Conservation (phyloP, 306 rosid genomes). For the Abrus precatorius region DNA sequence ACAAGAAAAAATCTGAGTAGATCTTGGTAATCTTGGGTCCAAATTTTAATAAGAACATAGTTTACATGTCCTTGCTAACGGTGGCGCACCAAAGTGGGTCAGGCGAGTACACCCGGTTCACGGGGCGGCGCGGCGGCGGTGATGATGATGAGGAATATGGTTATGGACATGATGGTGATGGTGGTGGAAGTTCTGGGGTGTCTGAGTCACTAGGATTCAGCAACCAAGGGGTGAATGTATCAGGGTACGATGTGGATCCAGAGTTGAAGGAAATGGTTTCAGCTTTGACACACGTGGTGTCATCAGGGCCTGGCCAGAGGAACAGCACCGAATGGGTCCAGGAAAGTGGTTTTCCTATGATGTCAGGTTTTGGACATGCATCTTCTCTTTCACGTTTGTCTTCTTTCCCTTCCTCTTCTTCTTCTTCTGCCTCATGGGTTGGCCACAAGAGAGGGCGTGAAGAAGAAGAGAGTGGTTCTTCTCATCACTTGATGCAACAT, state of each 20-base stretch:
- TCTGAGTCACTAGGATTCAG: not conserved
- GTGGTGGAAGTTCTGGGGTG: not conserved
- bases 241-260: conserved; percentile 46
- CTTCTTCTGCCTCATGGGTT: conserved; percentile 46
- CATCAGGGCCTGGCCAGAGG: conserved; percentile 66
- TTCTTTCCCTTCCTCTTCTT: conserved; percentile 36
- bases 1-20: not conserved
- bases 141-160: not conserved
- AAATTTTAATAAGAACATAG: not conserved
- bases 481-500: conserved; percentile 41
- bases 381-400: conserved; percentile 52
- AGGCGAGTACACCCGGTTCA: conserved; percentile 43
- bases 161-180: not conserved
- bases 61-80: conserved; percentile 54
- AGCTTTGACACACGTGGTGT: conserved; percentile 67
- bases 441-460: conserved; percentile 83
- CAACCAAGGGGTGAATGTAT: conserved; percentile 32
- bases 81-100: conserved; percentile 62
- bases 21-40: conserved; percentile 7
- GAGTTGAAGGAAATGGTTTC: conserved; percentile 80
- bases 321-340: conserved; percentile 47
- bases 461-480: conserved; percentile 51
- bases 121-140: not conserved
- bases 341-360: conserved; percentile 44
- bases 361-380: conserved; percentile 50